These are phyloP conservation scores for Rhodomyrtus psidioides DNA, from an alignment of 441 rosid genomes.

Conservation along the genomic window DNA sequence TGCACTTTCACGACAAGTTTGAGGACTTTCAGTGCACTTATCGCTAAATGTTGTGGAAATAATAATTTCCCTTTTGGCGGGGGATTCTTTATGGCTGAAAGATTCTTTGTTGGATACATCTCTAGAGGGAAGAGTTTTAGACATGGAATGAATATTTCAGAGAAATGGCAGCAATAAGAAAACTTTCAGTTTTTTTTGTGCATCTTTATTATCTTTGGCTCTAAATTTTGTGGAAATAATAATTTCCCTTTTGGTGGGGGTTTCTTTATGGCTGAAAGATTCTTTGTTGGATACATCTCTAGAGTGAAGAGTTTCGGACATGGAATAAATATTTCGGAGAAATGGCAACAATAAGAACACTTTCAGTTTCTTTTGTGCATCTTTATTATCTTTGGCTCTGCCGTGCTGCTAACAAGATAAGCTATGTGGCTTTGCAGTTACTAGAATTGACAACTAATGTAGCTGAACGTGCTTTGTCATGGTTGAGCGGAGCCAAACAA, in stretches of 20 bases:
- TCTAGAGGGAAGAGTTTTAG: background rate
- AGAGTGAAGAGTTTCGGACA: background rate
- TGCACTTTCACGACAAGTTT: background rate
- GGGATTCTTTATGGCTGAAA: background rate
- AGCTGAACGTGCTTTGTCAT: slow-evolving; percentile 54
- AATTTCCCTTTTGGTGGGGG: background rate
- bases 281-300: background rate
- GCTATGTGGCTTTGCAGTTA: slow-evolving; percentile 41
- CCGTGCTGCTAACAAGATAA: background rate
- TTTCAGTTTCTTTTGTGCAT: background rate
- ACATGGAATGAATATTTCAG: background rate
- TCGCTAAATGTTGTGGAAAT: background rate
- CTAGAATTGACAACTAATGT: slow-evolving; percentile 53
- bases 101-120: background rate
- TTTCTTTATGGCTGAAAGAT: background rate
- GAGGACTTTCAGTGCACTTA: background rate
- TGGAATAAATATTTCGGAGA: background rate
- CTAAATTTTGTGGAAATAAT: background rate
- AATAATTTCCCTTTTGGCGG: background rate
- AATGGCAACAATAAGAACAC: background rate
- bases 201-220: background rate
- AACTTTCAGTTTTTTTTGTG: background rate
- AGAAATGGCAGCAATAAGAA: background rate
- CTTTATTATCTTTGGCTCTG: background rate
- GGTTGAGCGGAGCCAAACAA: slow-evolving; percentile 69